These are phyloP conservation scores for Leptodermis oblonga DNA, from an alignment of 257 asterid species.

Conservation along the genomic window DNA sequence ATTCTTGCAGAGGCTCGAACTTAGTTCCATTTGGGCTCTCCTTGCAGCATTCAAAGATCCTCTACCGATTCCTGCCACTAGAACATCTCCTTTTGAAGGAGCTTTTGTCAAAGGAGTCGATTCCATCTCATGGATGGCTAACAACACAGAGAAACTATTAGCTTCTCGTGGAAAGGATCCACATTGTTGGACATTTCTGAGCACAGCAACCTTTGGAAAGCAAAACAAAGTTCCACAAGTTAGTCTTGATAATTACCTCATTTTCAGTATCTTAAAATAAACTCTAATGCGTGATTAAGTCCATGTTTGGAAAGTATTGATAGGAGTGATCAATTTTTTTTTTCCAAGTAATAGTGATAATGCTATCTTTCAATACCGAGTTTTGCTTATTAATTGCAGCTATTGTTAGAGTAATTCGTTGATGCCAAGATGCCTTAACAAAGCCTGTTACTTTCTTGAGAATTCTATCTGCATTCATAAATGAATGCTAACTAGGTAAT, in stretches of 20 bases:
- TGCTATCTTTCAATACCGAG: neutral
- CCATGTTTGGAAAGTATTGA: neutral
- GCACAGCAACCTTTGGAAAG: slow-evolving; percentile 76
- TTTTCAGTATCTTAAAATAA: too few species aligned
- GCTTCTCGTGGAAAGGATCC: slow-evolving; percentile 49
- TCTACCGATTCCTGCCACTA: slow-evolving; percentile 52
- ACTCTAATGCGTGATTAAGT: neutral
- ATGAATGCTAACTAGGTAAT: neutral
- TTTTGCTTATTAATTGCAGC: neutral
- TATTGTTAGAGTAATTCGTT: neutral
- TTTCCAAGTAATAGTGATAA: neutral
- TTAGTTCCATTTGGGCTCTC: slow-evolving; percentile 95
- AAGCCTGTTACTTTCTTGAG: neutral
- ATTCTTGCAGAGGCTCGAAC: slow-evolving; percentile 59
- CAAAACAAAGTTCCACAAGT: slow-evolving; percentile 95
- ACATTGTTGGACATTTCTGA: slow-evolving; percentile 88
- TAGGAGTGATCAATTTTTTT: neutral
- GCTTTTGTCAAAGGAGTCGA: slow-evolving; percentile 87
- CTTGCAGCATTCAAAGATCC: slow-evolving; percentile 89
- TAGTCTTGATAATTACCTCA: slow-evolving; percentile 13
- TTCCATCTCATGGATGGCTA: slow-evolving; percentile 89
- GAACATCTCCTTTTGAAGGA: slow-evolving; percentile 61
- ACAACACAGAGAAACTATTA: slow-evolving; percentile 65
- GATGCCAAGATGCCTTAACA: neutral
- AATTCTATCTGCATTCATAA: neutral